Evolutionary conservation across 176 grass and related monocot species (phyloP).

Genomic region (Zoysia pacifica): DNA sequence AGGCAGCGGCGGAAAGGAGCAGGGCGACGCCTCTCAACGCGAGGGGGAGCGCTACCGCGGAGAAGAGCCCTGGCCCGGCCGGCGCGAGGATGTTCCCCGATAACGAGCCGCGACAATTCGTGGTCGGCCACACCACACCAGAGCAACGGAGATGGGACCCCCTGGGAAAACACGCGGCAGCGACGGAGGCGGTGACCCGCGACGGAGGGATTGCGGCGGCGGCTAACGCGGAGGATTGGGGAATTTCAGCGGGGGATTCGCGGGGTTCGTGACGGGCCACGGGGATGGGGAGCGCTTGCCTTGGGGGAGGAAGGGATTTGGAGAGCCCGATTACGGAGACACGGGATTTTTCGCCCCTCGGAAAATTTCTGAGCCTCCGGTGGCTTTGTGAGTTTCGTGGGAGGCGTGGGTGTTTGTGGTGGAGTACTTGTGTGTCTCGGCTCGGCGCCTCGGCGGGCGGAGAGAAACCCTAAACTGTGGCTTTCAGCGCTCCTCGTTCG

Average conservation of each 20-base stretch:
- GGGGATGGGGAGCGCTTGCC: neutral
- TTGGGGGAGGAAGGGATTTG: constrained; percentile 29
- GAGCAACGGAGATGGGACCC: neutral
- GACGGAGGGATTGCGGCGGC: constrained; percentile 11
- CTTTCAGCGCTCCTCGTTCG: neutral
- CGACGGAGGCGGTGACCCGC: constrained; percentile 16
- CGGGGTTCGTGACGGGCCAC: constrained; percentile 27
- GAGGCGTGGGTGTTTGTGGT: constrained; percentile 41
- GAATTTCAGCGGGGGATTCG: constrained; percentile 27
- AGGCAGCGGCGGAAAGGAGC: neutral
- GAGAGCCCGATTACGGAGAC: constrained; percentile 27
- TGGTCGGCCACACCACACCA: constrained; percentile 1
- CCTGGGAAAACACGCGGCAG: constrained; percentile 30
- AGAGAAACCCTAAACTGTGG: constrained; percentile 58
- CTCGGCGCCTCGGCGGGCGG: neutral
- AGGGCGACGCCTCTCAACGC: constrained; percentile 1
- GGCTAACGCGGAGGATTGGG: constrained; percentile 29
- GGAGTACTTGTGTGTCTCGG: constrained; percentile 25
- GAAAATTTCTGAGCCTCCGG: constrained; percentile 42
- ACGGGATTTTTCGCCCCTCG: constrained; percentile 39
- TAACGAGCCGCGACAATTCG: constrained; percentile 9
- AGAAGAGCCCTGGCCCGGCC: constrained; percentile 8
- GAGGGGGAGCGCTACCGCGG: constrained; percentile 11
- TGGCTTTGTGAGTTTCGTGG: constrained; percentile 44
- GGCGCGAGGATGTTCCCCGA: constrained; percentile 10